Percentiles rank a stretch among this genome's conserved stretches.
Evolutionary conservation across 257 asterid species (phyloP).

Genomic region (Fraxinus anomala): DNA sequence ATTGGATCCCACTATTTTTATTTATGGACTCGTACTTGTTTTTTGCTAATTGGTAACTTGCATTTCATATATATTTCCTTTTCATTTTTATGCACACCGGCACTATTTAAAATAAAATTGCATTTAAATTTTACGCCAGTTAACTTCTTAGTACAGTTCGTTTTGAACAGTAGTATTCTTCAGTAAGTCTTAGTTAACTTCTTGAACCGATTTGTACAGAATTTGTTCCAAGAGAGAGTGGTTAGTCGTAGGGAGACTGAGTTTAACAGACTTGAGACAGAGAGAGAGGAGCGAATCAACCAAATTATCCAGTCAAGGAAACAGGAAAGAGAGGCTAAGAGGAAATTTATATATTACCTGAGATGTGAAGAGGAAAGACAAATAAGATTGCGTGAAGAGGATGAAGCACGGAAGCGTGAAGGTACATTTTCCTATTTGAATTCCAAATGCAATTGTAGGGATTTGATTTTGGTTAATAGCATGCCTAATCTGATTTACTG

Average conservation of each 20-base stretch:
- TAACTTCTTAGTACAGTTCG: background rate
- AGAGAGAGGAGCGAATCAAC: slow-evolving; percentile 50
- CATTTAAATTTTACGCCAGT: background rate
- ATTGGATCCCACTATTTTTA: background rate
- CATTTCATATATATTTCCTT: background rate
- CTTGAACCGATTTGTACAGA: slow-evolving; percentile 34
- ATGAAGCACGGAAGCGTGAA: slow-evolving; percentile 80
- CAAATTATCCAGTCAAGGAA: slow-evolving; percentile 58
- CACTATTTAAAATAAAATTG: background rate
- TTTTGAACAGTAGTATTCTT: background rate
- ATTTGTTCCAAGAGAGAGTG: slow-evolving; percentile 54
- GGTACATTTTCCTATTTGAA: slow-evolving; percentile 43
- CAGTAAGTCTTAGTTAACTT: background rate
- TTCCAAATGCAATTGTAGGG: background rate
- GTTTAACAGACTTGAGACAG: slow-evolving; percentile 40
- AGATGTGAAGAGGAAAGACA: slow-evolving; percentile 72
- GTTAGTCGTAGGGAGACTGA: slow-evolving; percentile 49
- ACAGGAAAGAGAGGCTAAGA: slow-evolving; percentile 67
- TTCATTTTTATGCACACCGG: background rate
- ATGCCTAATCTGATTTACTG: background rate
- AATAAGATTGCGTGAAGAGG: slow-evolving; percentile 71
- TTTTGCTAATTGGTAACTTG: background rate
- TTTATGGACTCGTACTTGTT: background rate
- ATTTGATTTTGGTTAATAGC: background rate
- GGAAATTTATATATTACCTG: slow-evolving; percentile 65